Percentiles rank a stretch among this genome's conserved stretches.
Evolutionary conservation across 257 asterid genomes (phyloP).

Genomic region (Solanum arcanum): DNA sequence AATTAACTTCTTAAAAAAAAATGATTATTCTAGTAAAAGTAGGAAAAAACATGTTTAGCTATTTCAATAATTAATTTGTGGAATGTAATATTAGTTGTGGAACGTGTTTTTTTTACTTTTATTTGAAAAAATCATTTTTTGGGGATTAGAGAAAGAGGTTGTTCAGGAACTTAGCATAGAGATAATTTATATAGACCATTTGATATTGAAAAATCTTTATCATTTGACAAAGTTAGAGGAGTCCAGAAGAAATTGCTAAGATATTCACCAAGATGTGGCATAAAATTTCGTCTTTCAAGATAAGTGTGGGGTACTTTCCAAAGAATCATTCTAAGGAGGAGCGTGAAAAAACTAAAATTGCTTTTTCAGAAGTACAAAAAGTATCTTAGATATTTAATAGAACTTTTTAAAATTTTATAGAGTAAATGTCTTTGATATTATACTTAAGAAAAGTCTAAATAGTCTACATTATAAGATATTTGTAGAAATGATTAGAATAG

Average conservation of each 20-base stretch:
- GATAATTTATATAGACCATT: too few species aligned
- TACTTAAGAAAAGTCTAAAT: too few species aligned
- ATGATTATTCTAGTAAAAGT: neutral
- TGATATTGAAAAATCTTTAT: neutral
- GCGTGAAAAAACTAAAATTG: too few species aligned
- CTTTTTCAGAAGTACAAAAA: too few species aligned
- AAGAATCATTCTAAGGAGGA: too few species aligned
- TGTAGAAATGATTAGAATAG: too few species aligned
- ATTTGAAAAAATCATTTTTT: too few species aligned
- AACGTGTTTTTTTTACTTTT: too few species aligned
- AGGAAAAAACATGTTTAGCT: neutral
- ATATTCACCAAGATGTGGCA: neutral
- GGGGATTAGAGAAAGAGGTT: neutral
- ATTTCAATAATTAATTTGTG: neutral
- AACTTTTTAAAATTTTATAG: too few species aligned
- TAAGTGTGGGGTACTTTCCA: neutral
- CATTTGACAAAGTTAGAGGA: neutral
- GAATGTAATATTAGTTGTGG: neutral
- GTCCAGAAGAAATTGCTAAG: neutral
- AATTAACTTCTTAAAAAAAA: neutral
- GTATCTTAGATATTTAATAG: too few species aligned
- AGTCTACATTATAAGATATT: neutral
- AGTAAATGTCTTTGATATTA: neutral
- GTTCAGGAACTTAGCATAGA: neutral
- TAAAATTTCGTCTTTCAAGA: neutral